Percentiles rank a stretch among this genome's conserved stretches.
These are phyloP conservation scores for Emmonsiellopsis sp. DNA, from an alignment of 2,329 filamentous ascomycete genomes.

Conservation along the genomic window DNA sequence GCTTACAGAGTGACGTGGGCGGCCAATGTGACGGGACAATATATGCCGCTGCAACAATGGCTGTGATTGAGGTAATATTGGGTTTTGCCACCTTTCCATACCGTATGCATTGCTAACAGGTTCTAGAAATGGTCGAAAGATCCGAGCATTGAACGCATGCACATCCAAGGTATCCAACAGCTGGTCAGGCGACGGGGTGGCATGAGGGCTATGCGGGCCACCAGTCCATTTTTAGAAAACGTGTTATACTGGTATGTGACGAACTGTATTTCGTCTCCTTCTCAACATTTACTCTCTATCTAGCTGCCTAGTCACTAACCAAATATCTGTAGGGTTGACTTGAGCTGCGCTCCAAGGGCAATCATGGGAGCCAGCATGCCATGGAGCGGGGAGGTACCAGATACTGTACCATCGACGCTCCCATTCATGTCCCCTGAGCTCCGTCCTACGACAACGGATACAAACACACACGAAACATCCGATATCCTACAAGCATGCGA, in stretches of 20 bases:
- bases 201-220: constrained; percentile 20
- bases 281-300: not conserved
- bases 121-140: constrained; percentile 27
- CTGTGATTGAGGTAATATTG: constrained; percentile 24
- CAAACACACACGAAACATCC: constrained; percentile 14
- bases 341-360: constrained; percentile 23
- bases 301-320: not conserved
- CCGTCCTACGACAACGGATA: constrained; percentile 10
- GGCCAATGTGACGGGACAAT: constrained; percentile 22
- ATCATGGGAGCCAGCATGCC: constrained; percentile 21
- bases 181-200: constrained; percentile 22
- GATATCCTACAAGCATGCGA: constrained; percentile 20
- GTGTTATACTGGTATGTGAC: constrained; percentile 23
- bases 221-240: constrained; percentile 22
- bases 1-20: constrained; percentile 17
- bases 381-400: constrained; percentile 21
- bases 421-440: constrained; percentile 18
- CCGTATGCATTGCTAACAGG: not conserved
- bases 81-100: not conserved
- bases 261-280: not conserved
- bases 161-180: constrained; percentile 20
- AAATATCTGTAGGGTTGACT: constrained; percentile 20
- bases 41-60: constrained; percentile 25
- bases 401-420: constrained; percentile 15
- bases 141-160: constrained; percentile 21